A percentile compares a stretch with the other conserved stretches of the same genome.
Evolutionary conservation across 495 filamentous ascomycete genomes (phyloP).

Genomic region (Penicillium maclennaniae): DNA sequence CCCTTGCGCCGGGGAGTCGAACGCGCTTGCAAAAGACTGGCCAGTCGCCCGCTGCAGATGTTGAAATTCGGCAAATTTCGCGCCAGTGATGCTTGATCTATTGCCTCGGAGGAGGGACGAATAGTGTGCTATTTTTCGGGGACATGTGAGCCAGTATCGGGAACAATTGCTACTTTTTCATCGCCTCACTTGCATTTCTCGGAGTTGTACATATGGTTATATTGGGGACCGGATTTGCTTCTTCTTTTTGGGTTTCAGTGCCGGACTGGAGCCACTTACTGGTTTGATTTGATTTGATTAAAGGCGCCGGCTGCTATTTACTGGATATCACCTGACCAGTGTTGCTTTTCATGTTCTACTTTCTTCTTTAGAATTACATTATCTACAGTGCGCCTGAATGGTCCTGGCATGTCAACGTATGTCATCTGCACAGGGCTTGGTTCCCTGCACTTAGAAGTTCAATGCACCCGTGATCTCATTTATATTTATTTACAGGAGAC

Average conservation of each 20-base stretch:
- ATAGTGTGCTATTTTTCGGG: neutral
- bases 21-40: slow-evolving; percentile 22
- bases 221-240: neutral
- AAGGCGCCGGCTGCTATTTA: neutral
- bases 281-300: no score
- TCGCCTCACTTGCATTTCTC: neutral
- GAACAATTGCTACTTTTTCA: neutral
- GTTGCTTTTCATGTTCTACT: neutral
- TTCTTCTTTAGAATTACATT: neutral
- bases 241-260: neutral
- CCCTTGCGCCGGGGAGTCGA: slow-evolving; percentile 8
- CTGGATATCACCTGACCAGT: neutral
- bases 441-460: neutral
- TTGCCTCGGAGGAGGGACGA: neutral
- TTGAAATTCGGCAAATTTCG: slow-evolving; percentile 29
- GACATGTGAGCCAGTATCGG: neutral
- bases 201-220: neutral
- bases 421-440: neutral
- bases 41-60: slow-evolving; percentile 13
- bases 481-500: slow-evolving; percentile 5
- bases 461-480: slow-evolving; percentile 5
- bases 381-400: neutral
- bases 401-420: neutral
- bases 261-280: neutral
- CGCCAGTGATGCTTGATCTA: slow-evolving; percentile 4